Conservation (phyloP, 768 basidiomycete genomes). For the Podaxis rugospora region DNA sequence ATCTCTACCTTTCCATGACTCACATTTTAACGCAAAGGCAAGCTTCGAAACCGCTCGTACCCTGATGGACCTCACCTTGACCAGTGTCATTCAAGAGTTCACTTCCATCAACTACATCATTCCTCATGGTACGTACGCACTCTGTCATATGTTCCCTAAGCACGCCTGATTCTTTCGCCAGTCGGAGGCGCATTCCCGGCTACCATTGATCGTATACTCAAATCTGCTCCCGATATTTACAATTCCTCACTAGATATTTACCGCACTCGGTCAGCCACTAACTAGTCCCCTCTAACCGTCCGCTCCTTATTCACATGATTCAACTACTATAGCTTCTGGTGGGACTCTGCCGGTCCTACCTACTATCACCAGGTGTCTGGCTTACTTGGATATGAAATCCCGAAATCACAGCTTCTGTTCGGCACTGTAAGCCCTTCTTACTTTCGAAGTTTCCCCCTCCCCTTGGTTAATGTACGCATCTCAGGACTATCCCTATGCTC, state of each 20-base stretch:
- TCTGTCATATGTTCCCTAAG: not conserved
- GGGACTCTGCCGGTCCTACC: conserved; percentile 34
- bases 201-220: conserved; percentile 29
- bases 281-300: not conserved
- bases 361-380: conserved; percentile 30
- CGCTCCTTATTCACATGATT: not conserved
- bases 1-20: not conserved
- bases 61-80: conserved; percentile 26
- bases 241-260: conserved; percentile 28
- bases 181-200: conserved; percentile 31
- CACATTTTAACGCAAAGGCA: not conserved
- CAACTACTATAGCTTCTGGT: conserved; percentile 25
- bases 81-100: conserved; percentile 26
- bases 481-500: conserved; percentile 28
- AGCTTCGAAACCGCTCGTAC: conserved; percentile 30
- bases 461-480: not conserved
- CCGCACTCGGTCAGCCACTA: conserved; percentile 20
- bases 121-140: conserved; percentile 27
- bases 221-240: conserved; percentile 26
- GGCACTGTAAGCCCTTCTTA: conserved; percentile 25
- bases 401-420: conserved; percentile 28
- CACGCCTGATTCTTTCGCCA: conserved; percentile 3
- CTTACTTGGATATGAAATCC: conserved; percentile 27
- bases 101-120: conserved; percentile 31
- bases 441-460: not conserved